Evolutionary conservation across 2,329 filamentous ascomycete species (phyloP).

Genomic region (Whalleya microplaca): DNA sequence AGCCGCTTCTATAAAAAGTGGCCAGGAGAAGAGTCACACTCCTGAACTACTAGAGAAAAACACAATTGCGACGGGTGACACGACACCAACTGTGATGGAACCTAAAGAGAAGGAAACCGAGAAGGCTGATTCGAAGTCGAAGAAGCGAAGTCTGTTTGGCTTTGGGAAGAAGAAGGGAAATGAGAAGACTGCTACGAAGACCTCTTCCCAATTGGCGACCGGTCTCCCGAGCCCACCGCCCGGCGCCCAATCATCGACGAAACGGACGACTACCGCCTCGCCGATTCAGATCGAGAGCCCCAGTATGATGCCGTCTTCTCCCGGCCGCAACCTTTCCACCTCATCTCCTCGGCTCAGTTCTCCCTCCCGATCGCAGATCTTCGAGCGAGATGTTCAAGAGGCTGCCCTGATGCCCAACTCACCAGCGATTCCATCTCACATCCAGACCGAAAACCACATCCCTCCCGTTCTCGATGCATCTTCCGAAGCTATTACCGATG

Average conservation of each 20-base stretch:
- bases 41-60: slow-evolving; percentile 31
- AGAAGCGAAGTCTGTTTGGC: slow-evolving; percentile 63
- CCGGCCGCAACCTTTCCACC: slow-evolving; percentile 65
- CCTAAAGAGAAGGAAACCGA: slow-evolving; percentile 33
- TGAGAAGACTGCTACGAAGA: slow-evolving; percentile 43
- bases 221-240: slow-evolving; percentile 40
- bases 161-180: slow-evolving; percentile 66
- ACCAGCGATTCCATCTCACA: slow-evolving; percentile 88
- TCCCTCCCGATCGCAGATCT: slow-evolving; percentile 80
- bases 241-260: slow-evolving; percentile 40
- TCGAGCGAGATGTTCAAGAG: slow-evolving; percentile 94
- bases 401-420: slow-evolving; percentile 71
- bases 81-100: slow-evolving; percentile 38
- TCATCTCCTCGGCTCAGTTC: slow-evolving; percentile 77
- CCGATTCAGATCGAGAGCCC: slow-evolving; percentile 48
- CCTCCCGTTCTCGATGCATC: slow-evolving; percentile 89
- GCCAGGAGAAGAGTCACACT: slow-evolving; percentile 28
- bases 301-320: slow-evolving; percentile 62
- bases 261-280: slow-evolving; percentile 46
- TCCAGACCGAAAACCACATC: slow-evolving; percentile 92
- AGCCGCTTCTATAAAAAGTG: slow-evolving; percentile 35
- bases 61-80: slow-evolving; percentile 31
- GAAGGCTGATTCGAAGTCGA: slow-evolving; percentile 45
- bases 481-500: slow-evolving; percentile 88
- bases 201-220: slow-evolving; percentile 34